Evolutionary conservation across 2,329 filamentous ascomycete species (phyloP).

Genomic region (Colletotrichum noveboracense): DNA sequence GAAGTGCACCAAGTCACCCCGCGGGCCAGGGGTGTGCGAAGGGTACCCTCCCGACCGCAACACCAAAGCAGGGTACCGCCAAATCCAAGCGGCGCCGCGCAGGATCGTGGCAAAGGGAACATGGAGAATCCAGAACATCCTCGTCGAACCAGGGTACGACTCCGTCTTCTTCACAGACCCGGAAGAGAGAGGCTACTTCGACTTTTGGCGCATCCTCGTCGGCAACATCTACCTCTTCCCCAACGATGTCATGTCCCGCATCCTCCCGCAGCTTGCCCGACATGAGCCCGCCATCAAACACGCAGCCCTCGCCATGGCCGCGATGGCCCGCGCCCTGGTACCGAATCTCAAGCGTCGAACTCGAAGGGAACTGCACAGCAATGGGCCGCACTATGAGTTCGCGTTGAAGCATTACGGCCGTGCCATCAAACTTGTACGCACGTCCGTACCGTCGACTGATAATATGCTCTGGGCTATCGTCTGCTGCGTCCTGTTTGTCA

Average conservation of each 20-base stretch:
- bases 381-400: constrained; percentile 35
- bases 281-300: constrained; percentile 42
- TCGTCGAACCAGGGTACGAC: constrained; percentile 38
- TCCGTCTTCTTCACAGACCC: constrained; percentile 36
- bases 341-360: constrained; percentile 25
- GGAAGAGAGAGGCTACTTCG: constrained; percentile 41
- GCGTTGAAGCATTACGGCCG: constrained; percentile 44
- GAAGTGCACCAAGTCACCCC: constrained; percentile 46
- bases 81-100: not conserved
- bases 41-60: constrained; percentile 6
- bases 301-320: constrained; percentile 16
- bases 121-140: constrained; percentile 13
- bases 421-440: constrained; percentile 42
- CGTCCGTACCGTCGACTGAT: constrained; percentile 37
- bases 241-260: constrained; percentile 36
- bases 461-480: constrained; percentile 42
- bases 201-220: constrained; percentile 41
- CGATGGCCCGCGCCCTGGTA: constrained; percentile 34
- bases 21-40: constrained; percentile 40
- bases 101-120: not conserved
- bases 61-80: not conserved
- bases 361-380: not conserved
- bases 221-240: constrained; percentile 33
- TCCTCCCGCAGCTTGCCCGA: constrained; percentile 42
- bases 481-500: constrained; percentile 45